Base-by-base conservation (phyloP, 2,329 filamentous ascomycete species). In the Apiospora kogelbergensis region DNA sequence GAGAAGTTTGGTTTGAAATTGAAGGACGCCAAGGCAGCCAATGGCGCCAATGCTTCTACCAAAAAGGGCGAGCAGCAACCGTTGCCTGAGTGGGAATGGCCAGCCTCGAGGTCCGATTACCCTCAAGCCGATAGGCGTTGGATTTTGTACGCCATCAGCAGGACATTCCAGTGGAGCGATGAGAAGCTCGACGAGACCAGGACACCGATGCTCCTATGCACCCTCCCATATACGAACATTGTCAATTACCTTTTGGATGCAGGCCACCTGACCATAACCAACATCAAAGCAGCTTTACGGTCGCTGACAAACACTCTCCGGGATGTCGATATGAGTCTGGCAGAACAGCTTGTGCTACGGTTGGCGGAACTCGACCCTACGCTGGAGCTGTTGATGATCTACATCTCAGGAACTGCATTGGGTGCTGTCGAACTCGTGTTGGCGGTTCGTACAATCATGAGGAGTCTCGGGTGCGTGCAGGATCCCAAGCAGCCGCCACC, bases 321-420 rank as follows among this genome's bases (percentile, higher is more conserved):
- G 53, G 77, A 81, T 15, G 75, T 79, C 0, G 84, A 86, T 53
- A 77, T 82, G n/a, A 81, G 85, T 33, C 80, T 87, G 17, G 84
- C 89, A 13, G 87, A 88, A 42, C 88, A 91, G 69, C 82, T 94
- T 4, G 85, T 93, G 26, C 80, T 84, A 60, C 84, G 90, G 60
- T 81, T 94, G 45, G 85, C 87, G 0, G 84, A 90, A 65, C 84
- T 90, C n/a, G 92, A 94, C 73, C 87, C 89, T 2, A 89, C 89
- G 42, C 86, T 93, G 77, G 87, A 90, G 66, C 81, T 93, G 2
- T 83, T 94, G 46, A 84, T 90, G 57, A 86, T 86, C 68, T 88
- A 93, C 69, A 82, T 95, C 7, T 87, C 88, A 46, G 85, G 86
- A 6, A 91, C 91, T 9, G 88, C 89, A 73, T 84, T 94, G 22